Evolutionary conservation across 371 early-diverging fungal genomes (phyloP).

Genomic region (Syncephalastrum monosporum): DNA sequence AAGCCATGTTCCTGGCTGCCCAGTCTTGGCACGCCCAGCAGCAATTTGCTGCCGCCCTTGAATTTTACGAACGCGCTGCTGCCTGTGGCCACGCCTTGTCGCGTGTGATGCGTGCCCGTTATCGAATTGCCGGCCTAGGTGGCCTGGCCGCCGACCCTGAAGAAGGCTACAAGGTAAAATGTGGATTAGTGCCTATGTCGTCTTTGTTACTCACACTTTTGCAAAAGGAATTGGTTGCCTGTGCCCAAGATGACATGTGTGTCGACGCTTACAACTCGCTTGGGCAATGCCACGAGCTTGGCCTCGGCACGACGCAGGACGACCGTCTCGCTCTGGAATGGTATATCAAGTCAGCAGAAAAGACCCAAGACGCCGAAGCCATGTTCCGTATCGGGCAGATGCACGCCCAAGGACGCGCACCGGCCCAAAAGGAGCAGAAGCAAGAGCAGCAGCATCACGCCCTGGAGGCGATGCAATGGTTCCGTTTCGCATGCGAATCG

Average conservation of each 20-base stretch:
- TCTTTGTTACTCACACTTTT: background rate
- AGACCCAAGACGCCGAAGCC: constrained; percentile 41
- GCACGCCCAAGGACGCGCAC: constrained; percentile 27
- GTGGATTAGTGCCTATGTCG: background rate
- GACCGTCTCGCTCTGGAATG: constrained; percentile 43
- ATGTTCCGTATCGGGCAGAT: constrained; percentile 46
- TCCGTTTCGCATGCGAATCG: constrained; percentile 27
- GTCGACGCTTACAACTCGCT: constrained; percentile 38
- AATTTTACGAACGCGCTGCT: constrained; percentile 39
- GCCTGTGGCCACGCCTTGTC: constrained; percentile 33
- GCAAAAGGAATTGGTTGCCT: constrained; percentile 37
- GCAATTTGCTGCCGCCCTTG: constrained; percentile 46
- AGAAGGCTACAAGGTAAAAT: constrained; percentile 37
- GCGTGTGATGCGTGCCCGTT: constrained; percentile 43
- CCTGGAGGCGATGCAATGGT: constrained; percentile 36
- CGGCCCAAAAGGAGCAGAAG: constrained; percentile 1
- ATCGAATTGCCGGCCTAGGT: constrained; percentile 37
- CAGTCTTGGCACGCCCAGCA: constrained; percentile 48
- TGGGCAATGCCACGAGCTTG: constrained; percentile 48
- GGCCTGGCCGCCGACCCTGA: constrained; percentile 31
- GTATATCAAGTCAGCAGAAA: constrained; percentile 38
- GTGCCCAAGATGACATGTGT: constrained; percentile 40
- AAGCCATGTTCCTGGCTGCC: constrained; percentile 44
- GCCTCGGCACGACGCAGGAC: constrained; percentile 44
- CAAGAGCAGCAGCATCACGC: constrained; percentile 18